Evolutionary conservation across 331 rosid species (phyloP), one percentile per base, ranked within the genome.

Genomic region (Saraca asoca): DNA sequence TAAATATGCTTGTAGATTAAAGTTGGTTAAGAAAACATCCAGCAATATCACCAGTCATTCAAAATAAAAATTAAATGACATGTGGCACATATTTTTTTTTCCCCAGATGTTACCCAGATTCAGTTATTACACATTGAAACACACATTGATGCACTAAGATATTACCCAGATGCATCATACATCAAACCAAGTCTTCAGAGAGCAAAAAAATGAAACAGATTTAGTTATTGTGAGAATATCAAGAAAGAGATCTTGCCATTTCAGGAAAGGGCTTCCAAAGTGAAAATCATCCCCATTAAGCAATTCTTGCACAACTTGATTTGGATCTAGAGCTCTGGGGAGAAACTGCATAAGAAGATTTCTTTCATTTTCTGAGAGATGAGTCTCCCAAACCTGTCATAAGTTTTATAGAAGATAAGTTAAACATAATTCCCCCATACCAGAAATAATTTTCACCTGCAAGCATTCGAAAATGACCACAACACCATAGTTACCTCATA

Each of bases 281-380:
- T 86, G 85, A 73, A 86, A 85, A 75, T 86, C 66, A 68, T 69
- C 78, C 85, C 97, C 97, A 57, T 81, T 41, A 67, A 94, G 81
- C 73, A 94, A 74, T 24, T 83, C 81, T 75, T 79, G 79, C 64
- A 94, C 80, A 69, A 78, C 81, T 66, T 82, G 71, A 73, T 88
- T 82, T 24, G 84, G 80, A 81, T 85, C 97, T 24, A 51, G 62
- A 51, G 80, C 91, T 37, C 63, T 63, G n/a, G 99, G 99, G 52
- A 94, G 97, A 79, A 88, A 83, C 49, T 82, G 79, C 88, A 75
- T 77, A 20, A 94, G 88, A 70, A 71, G 68, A 58, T 64, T 86
- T 76, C 88, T 86, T 76, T 94, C 99, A 43, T 73, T 82, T 74
- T 90, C 92, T 15, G 97, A 84, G 37, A 94, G 90, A 80, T 73